A percentile compares a stretch with the other conserved stretches of the same genome.
These are phyloP conservation scores for Quercus parvula DNA, from an alignment of 306 rosid species.

Conservation along the genomic window DNA sequence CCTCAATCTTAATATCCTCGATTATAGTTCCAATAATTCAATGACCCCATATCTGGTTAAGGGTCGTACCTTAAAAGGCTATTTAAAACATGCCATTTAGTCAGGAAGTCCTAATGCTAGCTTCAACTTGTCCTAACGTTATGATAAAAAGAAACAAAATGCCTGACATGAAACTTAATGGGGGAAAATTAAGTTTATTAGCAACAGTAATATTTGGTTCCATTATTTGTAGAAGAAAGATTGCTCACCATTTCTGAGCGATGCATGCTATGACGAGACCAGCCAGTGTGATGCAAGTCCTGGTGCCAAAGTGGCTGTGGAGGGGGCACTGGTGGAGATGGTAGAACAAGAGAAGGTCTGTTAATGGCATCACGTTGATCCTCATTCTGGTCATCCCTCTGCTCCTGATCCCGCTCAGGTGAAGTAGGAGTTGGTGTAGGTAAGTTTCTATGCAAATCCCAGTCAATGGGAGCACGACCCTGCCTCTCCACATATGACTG, in stretches of 20 bases:
- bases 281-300: conserved; percentile 86
- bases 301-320: conserved; percentile 99
- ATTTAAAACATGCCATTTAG: neutral
- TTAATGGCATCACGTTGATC: conserved; percentile 68
- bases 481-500: conserved; percentile 97
- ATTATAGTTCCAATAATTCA: conserved; percentile 3
- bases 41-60: neutral
- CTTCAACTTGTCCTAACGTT: neutral
- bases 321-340: conserved; percentile 96
- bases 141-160: neutral
- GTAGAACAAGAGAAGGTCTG: conserved; percentile 79
- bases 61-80: neutral
- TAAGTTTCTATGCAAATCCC: conserved; percentile 96
- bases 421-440: conserved; percentile 66
- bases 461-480: conserved; percentile 90
- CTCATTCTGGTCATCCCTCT: conserved; percentile 63
- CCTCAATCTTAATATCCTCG: conserved; percentile 7
- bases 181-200: neutral
- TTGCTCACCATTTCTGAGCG: conserved; percentile 92
- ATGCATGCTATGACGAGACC: conserved; percentile 96
- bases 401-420: conserved; percentile 69
- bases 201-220: neutral
- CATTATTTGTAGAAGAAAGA: conserved; percentile 16
- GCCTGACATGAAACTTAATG: neutral
- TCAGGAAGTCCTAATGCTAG: neutral